Conservation (phyloP, 1,139 yeast species). For the Zygosaccharomyces sapae region DNA sequence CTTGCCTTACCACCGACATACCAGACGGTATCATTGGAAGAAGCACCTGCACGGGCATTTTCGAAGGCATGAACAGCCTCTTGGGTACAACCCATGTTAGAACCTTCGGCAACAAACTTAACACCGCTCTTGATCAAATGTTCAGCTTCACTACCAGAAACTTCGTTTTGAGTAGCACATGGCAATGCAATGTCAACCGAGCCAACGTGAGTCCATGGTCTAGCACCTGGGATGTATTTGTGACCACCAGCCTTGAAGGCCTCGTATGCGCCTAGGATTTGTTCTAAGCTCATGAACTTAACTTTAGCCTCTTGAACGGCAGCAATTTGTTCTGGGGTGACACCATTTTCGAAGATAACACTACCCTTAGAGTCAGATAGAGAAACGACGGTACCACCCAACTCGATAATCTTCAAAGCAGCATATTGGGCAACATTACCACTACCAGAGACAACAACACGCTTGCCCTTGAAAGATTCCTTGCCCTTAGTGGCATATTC, state of each 20-base stretch:
- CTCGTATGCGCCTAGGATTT: conserved; percentile 57
- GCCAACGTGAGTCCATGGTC: conserved; percentile 95
- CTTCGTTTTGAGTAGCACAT: conserved; percentile 98
- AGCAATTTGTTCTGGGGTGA: conserved; percentile 73
- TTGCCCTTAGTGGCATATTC: conserved; percentile 86
- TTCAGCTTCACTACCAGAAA: conserved; percentile 94
- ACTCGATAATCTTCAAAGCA: conserved; percentile 93
- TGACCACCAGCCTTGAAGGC: conserved; percentile 56
- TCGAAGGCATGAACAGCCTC: conserved; percentile 95
- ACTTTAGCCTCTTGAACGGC: conserved; percentile 80
- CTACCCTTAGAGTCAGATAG: conserved; percentile 93
- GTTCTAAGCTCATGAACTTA: conserved; percentile 70
- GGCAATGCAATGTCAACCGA: conserved; percentile 95
- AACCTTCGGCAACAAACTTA: conserved; percentile 95
- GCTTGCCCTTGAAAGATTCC: conserved; percentile 86
- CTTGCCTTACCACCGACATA: conserved; percentile 99
- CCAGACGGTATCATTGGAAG: conserved; percentile 64
- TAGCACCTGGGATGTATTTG: conserved; percentile 84
- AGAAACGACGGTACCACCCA: conserved; percentile 92
- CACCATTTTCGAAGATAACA: conserved; percentile 70
- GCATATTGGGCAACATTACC: conserved; percentile 99
- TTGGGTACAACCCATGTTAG: conserved; percentile 98
- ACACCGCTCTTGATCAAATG: conserved; percentile 89
- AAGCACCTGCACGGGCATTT: conserved; percentile 63
- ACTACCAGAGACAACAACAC: conserved; percentile 94